Evolutionary conservation across 768 basidiomycete species (phyloP), one percentile per base, ranked within the genome.

Genomic region (Daedaleopsis sinensis): DNA sequence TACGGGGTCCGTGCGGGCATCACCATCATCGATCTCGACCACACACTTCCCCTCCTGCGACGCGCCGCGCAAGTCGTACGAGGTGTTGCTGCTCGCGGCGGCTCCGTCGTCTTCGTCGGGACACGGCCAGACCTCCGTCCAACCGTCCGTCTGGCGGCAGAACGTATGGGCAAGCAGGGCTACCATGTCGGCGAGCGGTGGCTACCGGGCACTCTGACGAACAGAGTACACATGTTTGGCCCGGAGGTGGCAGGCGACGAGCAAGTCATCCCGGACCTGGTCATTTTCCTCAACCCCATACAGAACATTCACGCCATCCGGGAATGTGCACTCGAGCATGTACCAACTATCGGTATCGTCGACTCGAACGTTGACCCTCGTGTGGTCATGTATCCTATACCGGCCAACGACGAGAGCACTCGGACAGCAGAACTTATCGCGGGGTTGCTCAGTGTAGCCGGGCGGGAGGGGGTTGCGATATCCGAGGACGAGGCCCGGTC

Each of bases 291-390:
- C 72, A 96, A 97, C 70, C 96, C 97, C 42, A 80, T 91, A 51
- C 81, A 87, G 43, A 93, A 94, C 71, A 80, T 90, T 64, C 88
- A 87, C 65, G 93, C 93, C 16, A 91, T 98, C 68, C 87, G 90
- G 56, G 97, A 99, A 78, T 96, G 94, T 68, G 93, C 94, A 16
- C 80, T 88, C 57, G 84, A 89, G 63, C 90, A 96, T 70, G 84
- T 98, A 58, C 97, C 97, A 0, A 98, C 97, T 1, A 87, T 98
- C 61, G 97, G 90, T 37, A 88, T 98, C 61, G 86, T 96, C 56
- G 97, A 99, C 75, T 93, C 95, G 21, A 94, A 99, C 72, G 91
- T 87, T 46, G 97, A 99, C 76, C 97, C 97, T 6, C 87, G 97
- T 24, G 82, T 94, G 42, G 96, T 99, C 63, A 97, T 98, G 84